phyloP scores from a whole-genome alignment of 805 yeast species.

The Spathaspora boniae region DNA sequence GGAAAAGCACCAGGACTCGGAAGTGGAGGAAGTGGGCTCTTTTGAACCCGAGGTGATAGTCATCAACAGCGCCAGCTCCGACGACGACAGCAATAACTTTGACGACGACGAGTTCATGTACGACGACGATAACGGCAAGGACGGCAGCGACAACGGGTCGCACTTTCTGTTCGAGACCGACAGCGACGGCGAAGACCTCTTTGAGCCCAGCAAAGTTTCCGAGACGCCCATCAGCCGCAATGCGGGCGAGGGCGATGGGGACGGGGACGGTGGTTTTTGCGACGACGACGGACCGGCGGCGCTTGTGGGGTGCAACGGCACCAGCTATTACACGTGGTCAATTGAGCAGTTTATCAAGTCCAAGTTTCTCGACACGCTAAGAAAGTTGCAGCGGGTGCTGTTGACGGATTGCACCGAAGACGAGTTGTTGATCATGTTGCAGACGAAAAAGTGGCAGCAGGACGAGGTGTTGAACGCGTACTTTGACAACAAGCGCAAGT shows the following conservation, averaged over 20 bases:
- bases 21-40: too few relatives aligned
- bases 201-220: neutral
- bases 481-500: conserved; percentile 26
- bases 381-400: conserved; percentile 18
- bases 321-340: conserved; percentile 25
- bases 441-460: conserved; percentile 35
- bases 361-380: conserved; percentile 20
- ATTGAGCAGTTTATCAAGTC: conserved; percentile 21
- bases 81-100: too few relatives aligned
- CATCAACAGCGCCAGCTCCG: too few relatives aligned
- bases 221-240: neutral
- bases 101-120: too few relatives aligned
- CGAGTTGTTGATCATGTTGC: conserved; percentile 34
- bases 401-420: conserved; percentile 27
- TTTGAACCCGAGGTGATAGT: too few relatives aligned
- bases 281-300: neutral
- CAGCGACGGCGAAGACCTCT: conserved; percentile 9
- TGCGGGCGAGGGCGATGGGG: conserved; percentile 4
- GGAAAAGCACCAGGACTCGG: too few relatives aligned
- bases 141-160: too few relatives aligned
- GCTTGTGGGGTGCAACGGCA: conserved; percentile 6
- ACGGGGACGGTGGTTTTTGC: neutral
- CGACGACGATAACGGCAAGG: too few relatives aligned
- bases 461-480: conserved; percentile 36
- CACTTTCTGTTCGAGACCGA: too few relatives aligned